Evolutionary conservation across 352 stramenopile species (phyloP).

Genomic region (Nothophytophthora sp.): DNA sequence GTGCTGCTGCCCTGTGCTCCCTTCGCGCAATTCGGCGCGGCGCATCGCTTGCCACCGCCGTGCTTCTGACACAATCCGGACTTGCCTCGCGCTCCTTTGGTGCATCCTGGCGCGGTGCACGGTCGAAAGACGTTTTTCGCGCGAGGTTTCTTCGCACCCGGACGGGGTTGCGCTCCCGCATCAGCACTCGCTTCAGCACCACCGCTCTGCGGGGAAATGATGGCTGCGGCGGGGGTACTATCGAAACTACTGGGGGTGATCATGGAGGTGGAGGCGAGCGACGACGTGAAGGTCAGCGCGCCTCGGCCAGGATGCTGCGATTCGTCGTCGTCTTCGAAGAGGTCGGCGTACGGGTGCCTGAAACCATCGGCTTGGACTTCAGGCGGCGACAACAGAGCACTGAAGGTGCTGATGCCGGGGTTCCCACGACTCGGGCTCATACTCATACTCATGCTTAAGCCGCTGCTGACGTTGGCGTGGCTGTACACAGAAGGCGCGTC

Average conservation of each 20-base stretch:
- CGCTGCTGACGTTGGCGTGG: constrained; percentile 5
- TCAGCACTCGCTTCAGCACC: constrained; percentile 1
- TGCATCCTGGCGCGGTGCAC: constrained; percentile 62
- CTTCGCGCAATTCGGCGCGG: constrained; percentile 61
- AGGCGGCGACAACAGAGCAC: constrained; percentile 12
- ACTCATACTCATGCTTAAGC: not conserved
- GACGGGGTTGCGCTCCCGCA: constrained; percentile 17
- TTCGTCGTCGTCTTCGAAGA: constrained; percentile 26
- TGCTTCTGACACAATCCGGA: constrained; percentile 86
- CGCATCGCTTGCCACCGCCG: constrained; percentile 82
- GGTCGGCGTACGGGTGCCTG: constrained; percentile 15
- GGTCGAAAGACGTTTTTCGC: constrained; percentile 75
- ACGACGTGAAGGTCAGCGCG: constrained; percentile 24
- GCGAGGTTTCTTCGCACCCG: constrained; percentile 58
- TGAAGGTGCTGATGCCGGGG: constrained; percentile 4
- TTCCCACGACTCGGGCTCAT: constrained; percentile 3
- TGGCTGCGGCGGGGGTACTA: constrained; percentile 11
- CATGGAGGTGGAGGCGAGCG: constrained; percentile 26
- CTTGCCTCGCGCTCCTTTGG: constrained; percentile 79
- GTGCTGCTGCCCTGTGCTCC: constrained; percentile 79
- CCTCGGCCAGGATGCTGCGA: constrained; percentile 4
- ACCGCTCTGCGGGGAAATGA: constrained; percentile 25
- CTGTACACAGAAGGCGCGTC: constrained; percentile 16
- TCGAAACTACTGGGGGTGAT: constrained; percentile 16
- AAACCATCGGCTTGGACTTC: constrained; percentile 1